Conservation (phyloP, 129 eudicot genomes). For the Mikania micrantha region DNA sequence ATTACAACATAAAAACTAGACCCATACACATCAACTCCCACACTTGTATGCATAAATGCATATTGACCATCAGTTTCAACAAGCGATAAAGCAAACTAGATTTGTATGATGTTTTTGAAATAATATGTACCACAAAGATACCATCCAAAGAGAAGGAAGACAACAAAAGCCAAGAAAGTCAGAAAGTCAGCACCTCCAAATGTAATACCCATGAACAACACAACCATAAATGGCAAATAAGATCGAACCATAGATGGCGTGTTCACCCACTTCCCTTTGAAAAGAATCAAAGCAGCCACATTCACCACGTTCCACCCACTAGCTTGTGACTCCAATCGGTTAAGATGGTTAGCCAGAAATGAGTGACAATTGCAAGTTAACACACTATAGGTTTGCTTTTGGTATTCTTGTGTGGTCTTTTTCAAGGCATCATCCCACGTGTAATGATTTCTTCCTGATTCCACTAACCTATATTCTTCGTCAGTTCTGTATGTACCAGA, state of each 20-base stretch:
- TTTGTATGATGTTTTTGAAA: not conserved
- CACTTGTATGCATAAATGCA: not conserved
- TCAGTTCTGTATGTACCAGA: conserved; percentile 19
- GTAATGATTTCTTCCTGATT: conserved; percentile 31
- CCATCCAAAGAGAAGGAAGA: conserved; percentile 5
- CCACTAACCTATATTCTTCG: conserved; percentile 34
- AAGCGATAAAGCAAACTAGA: not conserved
- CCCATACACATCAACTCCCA: conserved; percentile 4
- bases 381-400: conserved; percentile 64
- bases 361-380: conserved; percentile 94
- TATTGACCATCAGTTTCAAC: not conserved
- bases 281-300: conserved; percentile 59
- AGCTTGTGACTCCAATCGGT: conserved; percentile 54
- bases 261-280: conserved; percentile 71
- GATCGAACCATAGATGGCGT: conserved; percentile 47
- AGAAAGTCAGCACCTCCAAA: conserved; percentile 74
- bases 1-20: conserved; percentile 9
- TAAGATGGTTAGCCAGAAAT: conserved; percentile 77
- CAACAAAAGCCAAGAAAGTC: conserved; percentile 46
- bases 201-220: conserved; percentile 42
- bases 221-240: conserved; percentile 51
- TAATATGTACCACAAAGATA: conserved; percentile 9
- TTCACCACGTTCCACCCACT: conserved; percentile 87
- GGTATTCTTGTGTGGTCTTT: conserved; percentile 73
- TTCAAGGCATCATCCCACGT: conserved; percentile 68